Conservation (phyloP, 345 rosid genomes). For the Citrus sinensis region DNA sequence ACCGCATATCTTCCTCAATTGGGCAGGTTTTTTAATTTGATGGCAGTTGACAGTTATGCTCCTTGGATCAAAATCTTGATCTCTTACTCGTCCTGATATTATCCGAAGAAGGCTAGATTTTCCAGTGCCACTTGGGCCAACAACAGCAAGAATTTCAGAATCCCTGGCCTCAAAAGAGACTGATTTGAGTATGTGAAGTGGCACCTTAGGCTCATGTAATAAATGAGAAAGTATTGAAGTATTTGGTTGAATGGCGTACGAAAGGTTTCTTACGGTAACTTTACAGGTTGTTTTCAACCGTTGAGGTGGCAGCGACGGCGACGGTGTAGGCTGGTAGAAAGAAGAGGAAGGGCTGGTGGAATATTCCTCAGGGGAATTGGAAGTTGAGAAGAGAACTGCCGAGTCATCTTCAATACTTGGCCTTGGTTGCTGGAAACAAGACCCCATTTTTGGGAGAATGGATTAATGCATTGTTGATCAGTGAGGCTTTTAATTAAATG, state of each 20-base stretch:
- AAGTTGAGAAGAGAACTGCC: slow-evolving; percentile 57
- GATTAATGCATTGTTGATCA: background rate
- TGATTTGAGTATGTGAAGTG: slow-evolving; percentile 53
- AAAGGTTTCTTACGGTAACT: slow-evolving; percentile 51
- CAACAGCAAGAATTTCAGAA: slow-evolving; percentile 68
- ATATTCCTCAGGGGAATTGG: slow-evolving; percentile 48
- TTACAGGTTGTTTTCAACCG: slow-evolving; percentile 12
- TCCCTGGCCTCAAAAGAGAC: slow-evolving; percentile 60
- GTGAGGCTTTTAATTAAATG: background rate
- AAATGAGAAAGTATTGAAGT: slow-evolving; percentile 25
- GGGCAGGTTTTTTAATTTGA: slow-evolving; percentile 33
- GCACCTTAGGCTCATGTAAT: slow-evolving; percentile 33
- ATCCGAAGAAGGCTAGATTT: slow-evolving; percentile 76
- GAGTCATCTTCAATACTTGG: slow-evolving; percentile 56
- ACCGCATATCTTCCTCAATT: slow-evolving; percentile 66
- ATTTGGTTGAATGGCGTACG: slow-evolving; percentile 44
- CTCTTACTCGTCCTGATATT: slow-evolving; percentile 67
- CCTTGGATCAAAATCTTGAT: slow-evolving; percentile 43
- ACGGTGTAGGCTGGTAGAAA: slow-evolving; percentile 42
- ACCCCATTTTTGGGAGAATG: slow-evolving; percentile 36
- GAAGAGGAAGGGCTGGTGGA: slow-evolving; percentile 70
- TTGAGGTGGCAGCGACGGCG: slow-evolving; percentile 18
- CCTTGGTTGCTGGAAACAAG: slow-evolving; percentile 42
- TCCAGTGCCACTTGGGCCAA: slow-evolving; percentile 87
- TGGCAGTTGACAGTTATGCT: slow-evolving; percentile 42